Base-by-base conservation (phyloP, 441 rosid genomes). In the Isatis lusitanica region DNA sequence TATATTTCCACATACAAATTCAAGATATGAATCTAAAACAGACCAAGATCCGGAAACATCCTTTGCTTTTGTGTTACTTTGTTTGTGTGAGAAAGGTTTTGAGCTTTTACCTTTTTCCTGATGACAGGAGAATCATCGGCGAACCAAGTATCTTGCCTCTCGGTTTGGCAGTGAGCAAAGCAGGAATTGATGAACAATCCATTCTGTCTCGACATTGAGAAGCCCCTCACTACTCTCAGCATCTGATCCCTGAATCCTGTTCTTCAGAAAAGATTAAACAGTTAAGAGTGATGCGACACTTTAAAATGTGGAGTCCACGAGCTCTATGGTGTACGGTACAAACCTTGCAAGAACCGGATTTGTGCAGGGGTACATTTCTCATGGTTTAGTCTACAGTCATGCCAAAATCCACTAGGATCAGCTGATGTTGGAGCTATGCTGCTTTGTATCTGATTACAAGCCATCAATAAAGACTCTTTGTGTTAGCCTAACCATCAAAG, bases 141-240 rank as follows among this genome's bases (percentile, higher is more conserved):
- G 6, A 93, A 93, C 99, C 99, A 95, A 36, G 99, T 91, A 65
- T 95, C 99, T 75, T 90, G 99, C 71, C 97, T 91, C 82, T 95
- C 99, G 2, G 98, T 78, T 79, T 95, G 98, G 83, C 97, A 95
- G 69, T 95, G 99, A 79, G 98, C 92, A 40, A 95, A 95, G 58
- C 99, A 95, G 6, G 99, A 95, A 69, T 93, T 95, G 82, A 95
- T 85, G 70, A 93, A 95, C 43, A 91, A 56, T 12, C 99, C 99
- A 7, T 93, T 90, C 66, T 85, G 78, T 76, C 81, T 83, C 21
- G 96, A 88, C 86, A 63, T 83, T 0, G 98, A 79, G 69, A 95
- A 93, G 1, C 87, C 85, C 64, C 72, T 83, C 39, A 91, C 71
- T n/a, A 83, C 86, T 52, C 76, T 78, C 80, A 95, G 84, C 98